Percentiles rank a stretch among this genome's conserved stretches.
Evolutionary conservation across 2,329 filamentous ascomycete genomes (phyloP).

Genomic region (Scleromitrula shiraiana): DNA sequence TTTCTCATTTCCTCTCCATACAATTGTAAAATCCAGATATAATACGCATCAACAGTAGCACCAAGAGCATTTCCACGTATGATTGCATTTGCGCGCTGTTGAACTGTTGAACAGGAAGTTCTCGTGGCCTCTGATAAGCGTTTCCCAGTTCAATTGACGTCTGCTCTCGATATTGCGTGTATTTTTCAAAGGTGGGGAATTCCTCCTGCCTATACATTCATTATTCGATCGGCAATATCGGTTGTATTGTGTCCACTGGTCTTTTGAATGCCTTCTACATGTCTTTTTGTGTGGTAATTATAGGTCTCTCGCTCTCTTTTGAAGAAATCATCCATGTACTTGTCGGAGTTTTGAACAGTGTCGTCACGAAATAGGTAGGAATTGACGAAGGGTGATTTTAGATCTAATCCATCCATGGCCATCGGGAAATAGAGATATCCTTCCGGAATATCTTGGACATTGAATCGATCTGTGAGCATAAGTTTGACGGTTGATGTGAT

Average conservation of each 20-base stretch:
- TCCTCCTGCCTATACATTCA: neutral
- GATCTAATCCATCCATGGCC: conserved; percentile 32
- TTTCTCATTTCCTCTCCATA: conserved; percentile 32
- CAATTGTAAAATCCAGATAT: conserved; percentile 32
- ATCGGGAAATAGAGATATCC: conserved; percentile 34
- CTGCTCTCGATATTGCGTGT: neutral
- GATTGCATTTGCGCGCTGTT: no score
- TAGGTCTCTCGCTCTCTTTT: conserved; percentile 28
- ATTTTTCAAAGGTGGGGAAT: conserved; percentile 1
- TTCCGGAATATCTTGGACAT: conserved; percentile 30
- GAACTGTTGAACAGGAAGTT: no score
- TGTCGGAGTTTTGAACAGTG: conserved; percentile 18
- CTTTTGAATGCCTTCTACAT: conserved; percentile 17
- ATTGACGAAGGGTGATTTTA: conserved; percentile 33
- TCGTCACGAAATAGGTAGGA: conserved; percentile 22
- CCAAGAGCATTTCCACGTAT: no score
- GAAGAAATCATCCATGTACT: conserved; percentile 24
- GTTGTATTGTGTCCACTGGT: neutral
- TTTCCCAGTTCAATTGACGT: neutral
- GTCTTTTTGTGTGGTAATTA: conserved; percentile 31
- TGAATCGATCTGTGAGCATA: conserved; percentile 42
- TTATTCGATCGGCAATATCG: neutral
- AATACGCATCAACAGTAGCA: no score
- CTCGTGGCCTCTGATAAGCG: neutral
- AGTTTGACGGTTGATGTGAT: conserved; percentile 40